Conservation (phyloP, 2,329 filamentous ascomycete genomes). For the Orbilia brochopaga region DNA sequence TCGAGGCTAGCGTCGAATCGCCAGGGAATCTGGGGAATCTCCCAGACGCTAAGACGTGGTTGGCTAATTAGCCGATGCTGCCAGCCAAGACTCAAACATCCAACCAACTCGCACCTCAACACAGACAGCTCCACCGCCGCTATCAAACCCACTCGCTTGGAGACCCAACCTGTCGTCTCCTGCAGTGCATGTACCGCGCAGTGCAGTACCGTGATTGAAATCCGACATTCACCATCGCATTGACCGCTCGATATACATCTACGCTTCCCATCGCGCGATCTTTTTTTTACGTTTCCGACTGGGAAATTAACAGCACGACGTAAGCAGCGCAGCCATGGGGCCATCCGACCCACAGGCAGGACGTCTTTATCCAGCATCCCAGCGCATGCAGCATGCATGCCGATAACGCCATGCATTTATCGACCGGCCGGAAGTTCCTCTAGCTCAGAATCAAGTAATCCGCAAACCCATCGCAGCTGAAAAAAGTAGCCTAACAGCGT, state of each 20-base stretch:
- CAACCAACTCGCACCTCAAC: constrained; percentile 1
- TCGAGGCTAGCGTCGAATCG: constrained; percentile 1
- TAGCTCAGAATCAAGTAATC: constrained; percentile 10
- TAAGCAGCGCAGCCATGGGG: not conserved
- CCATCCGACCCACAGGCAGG: not conserved
- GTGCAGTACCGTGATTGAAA: not conserved
- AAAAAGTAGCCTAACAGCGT: constrained; percentile 5
- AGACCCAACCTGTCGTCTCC: not conserved
- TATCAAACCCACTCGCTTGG: constrained; percentile 1
- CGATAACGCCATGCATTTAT: constrained; percentile 48
- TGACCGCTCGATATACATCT: too few species aligned
- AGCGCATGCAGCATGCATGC: constrained; percentile 46
- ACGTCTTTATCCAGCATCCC: constrained; percentile 50
- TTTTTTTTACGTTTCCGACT: not conserved
- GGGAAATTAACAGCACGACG: not conserved
- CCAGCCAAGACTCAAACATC: constrained; percentile 6
- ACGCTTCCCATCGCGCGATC: not conserved
- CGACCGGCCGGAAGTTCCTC: constrained; percentile 38
- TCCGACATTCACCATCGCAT: not conserved
- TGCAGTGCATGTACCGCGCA: not conserved
- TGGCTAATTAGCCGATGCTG: constrained; percentile 5
- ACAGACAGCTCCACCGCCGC: not conserved
- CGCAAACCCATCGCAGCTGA: not conserved
- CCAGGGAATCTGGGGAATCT: constrained; percentile 2
- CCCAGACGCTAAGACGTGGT: constrained; percentile 1